Base-by-base conservation (phyloP, 768 basidiomycete species). In the Tricholoma flavovirens region DNA sequence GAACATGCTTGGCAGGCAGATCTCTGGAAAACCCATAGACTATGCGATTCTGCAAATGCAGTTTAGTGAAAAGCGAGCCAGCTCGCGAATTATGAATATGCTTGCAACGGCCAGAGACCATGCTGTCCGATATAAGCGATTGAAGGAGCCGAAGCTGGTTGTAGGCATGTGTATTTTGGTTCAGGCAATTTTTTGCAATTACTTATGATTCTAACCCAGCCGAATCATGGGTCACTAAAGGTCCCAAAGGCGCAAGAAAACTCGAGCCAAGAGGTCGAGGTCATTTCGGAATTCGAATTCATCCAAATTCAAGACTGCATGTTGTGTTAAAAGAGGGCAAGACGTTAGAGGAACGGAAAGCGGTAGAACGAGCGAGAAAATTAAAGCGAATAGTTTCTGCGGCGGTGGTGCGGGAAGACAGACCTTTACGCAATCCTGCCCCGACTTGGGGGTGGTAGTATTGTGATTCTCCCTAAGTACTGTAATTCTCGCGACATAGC, bases 1-100 rank as follows among this genome's bases (percentile, higher is more conserved):
- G 55, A 95, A 96, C 70, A 82, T 86, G 76, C 79, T 99, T 40
- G 88, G 86, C 8, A 79, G 83, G 29, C 92, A 97, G 69, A 89
- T 99, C 60, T 80, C 90, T 2, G 89, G 91, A 17, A 88, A 93
- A 63, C 94, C 95, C 15, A 87, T 98, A 57, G 95, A 98, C 73
- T 84, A 87, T 62, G 96, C 96, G 33, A 96, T 99, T 67, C 75
- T 98, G 56, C 96, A 99, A 65, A 95, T 98, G 91, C 83, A 89
- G 68, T 98, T 97, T 71, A 92, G 89, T 60, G 88, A 95, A 70
- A 99, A 99, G 73, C 82, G 92, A 21, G 92, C 89, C 12, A 87
- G 91, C 60, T 79, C 76, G 48, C 85, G 92, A 58, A 83, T 99
- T 56, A 86, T 92, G 80, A 90, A 87, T 62, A 93, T 93, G 82